These are phyloP conservation scores for Rubroboletus pulcherrimus DNA, from an alignment of 768 basidiomycete genomes.

Conservation along the genomic window DNA sequence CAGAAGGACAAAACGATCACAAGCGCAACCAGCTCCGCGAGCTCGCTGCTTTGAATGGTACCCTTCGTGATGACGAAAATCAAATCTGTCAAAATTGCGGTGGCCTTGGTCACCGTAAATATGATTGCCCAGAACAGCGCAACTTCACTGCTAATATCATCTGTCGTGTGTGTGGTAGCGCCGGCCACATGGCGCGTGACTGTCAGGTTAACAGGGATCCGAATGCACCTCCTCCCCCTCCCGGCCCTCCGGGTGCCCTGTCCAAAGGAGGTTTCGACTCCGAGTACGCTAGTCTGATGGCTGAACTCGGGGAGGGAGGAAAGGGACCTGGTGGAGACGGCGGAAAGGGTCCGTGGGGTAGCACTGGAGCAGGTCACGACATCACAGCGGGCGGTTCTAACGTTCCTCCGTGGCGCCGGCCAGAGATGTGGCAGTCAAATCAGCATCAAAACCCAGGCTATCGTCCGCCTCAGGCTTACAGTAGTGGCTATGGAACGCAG, in stretches of 20 bases:
- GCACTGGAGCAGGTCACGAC: constrained; percentile 58
- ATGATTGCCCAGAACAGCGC: constrained; percentile 97
- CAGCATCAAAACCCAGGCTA: constrained; percentile 55
- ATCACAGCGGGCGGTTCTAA: constrained; percentile 64
- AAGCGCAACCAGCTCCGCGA: constrained; percentile 98
- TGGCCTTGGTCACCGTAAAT: constrained; percentile 93
- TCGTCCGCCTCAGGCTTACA: constrained; percentile 64
- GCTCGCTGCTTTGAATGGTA: constrained; percentile 95
- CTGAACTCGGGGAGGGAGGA: constrained; percentile 88
- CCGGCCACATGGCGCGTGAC: constrained; percentile 98
- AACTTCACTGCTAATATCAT: constrained; percentile 99
- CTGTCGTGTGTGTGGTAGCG: constrained; percentile 96
- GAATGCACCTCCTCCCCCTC: constrained; percentile 57
- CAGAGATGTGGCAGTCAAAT: constrained; percentile 76
- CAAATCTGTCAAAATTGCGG: constrained; percentile 98
- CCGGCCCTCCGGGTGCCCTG: constrained; percentile 33
- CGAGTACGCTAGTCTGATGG: constrained; percentile 96
- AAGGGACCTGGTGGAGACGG: constrained; percentile 53
- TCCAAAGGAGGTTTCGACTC: constrained; percentile 88
- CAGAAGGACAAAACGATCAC: constrained; percentile 99
- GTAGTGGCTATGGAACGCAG: constrained; percentile 41
- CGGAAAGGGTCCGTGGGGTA: constrained; percentile 56
- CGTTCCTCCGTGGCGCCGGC: constrained; percentile 88
- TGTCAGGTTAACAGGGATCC: constrained; percentile 93
- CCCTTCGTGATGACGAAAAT: constrained; percentile 98